Conservation (phyloP, 768 basidiomycete genomes). For the Phylloporus sp. region DNA sequence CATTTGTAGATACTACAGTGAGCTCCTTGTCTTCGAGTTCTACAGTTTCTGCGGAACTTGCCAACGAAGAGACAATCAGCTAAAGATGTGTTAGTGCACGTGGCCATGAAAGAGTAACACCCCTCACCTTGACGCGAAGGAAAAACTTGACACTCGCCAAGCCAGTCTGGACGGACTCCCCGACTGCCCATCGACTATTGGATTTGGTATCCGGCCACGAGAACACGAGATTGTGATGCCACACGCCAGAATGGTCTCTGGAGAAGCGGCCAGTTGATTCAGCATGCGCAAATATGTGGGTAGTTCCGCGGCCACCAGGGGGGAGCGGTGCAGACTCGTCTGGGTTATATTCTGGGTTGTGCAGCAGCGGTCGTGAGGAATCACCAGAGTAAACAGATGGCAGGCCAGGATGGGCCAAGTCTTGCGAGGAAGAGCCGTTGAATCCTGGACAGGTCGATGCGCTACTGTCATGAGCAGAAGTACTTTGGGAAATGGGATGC, state of each 20-base stretch:
- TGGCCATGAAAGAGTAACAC: constrained; percentile 10
- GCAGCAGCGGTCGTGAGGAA: constrained; percentile 25
- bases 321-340: constrained; percentile 12
- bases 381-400: constrained; percentile 22
- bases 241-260: constrained; percentile 52
- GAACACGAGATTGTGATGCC: constrained; percentile 60
- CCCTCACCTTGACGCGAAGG: constrained; percentile 59
- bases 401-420: constrained; percentile 15
- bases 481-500: constrained; percentile 22
- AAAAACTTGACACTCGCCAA: constrained; percentile 66
- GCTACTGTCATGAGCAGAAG: constrained; percentile 26
- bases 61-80: constrained; percentile 42
- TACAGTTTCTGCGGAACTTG: constrained; percentile 54
- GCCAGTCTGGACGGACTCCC: constrained; percentile 67
- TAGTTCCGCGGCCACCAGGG: constrained; percentile 30
- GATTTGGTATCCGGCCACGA: constrained; percentile 70
- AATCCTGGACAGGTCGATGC: constrained; percentile 6
- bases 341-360: constrained; percentile 10
- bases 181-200: constrained; percentile 70
- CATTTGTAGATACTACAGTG: constrained; percentile 62
- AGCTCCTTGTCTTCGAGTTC: constrained; percentile 70
- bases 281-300: constrained; percentile 50
- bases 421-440: constrained; percentile 18
- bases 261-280: constrained; percentile 58
- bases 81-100: constrained; percentile 22